Evolutionary conservation across 176 grass and related monocot genomes (phyloP), one percentile per base, ranked within the genome.

Genomic region (Bonia amplexicaulis): DNA sequence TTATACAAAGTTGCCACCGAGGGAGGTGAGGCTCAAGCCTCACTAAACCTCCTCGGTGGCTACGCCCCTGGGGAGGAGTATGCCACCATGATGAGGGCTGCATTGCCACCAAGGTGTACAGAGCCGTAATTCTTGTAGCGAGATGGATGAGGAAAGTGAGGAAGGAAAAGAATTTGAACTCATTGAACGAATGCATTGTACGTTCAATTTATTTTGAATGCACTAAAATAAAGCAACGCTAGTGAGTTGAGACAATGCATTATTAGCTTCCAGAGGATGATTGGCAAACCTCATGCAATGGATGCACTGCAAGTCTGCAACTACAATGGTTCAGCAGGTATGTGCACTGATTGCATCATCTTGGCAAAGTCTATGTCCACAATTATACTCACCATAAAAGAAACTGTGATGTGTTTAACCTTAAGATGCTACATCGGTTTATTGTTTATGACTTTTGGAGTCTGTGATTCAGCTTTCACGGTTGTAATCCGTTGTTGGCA

Each of bases 11-110:
- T n/a, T n/a, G n/a, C n/a, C n/a, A n/a, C n/a, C n/a, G n/a, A n/a
- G n/a, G n/a, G n/a, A n/a, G n/a, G n/a, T n/a, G n/a, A n/a, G n/a
- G n/a, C n/a, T n/a, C n/a, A n/a, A n/a, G n/a, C n/a, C n/a, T n/a
- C n/a, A n/a, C n/a, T n/a, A n/a, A n/a, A n/a, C n/a, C n/a, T n/a
- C n/a, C n/a, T n/a, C n/a, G n/a, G n/a, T n/a, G n/a, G n/a, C n/a
- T n/a, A n/a, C n/a, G n/a, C n/a, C n/a, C n/a, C n/a, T n/a, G n/a
- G 92, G 51, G 82, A 94, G 63, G 90, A 94, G 81, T 94, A 94
- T 81, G 41, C 79, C 69, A 42, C 82, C 17, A 45, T 94, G 76
- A 84, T 92, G 80, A 90, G 65, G 55, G 71, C 64, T 20, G 85
- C 84, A 23, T 77, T 82, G 76, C 87, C 79, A 25, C 79, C 79